Base-by-base conservation (phyloP, 2,329 filamentous ascomycete species). In the Phoma sp. region DNA sequence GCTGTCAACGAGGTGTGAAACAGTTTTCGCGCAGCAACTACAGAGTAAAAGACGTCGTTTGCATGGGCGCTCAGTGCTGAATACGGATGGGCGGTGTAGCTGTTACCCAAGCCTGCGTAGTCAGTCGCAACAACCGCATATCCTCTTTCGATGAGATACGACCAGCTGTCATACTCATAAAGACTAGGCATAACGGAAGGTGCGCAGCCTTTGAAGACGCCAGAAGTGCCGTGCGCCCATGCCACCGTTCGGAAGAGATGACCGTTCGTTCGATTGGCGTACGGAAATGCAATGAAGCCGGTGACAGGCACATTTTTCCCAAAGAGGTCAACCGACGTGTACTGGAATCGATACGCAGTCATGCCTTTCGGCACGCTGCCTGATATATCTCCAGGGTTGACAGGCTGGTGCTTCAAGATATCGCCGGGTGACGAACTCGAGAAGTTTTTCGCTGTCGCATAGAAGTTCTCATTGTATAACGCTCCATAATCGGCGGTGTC, bases 371-470 rank as follows among this genome's bases (percentile, higher is more conserved):
- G 40, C 1, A 47, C 37, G 30, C 29, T 47, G 7, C 46, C 46
- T n/a, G 28, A 17, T 1, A 40, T 14, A 2, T 26, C 33, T 5
- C 32, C 11, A 4, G 42, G 28, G 12, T 46, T 4, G 33, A 52
- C 29, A 5, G 34, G 26, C 29, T 40, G 10, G 10, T 26, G 29
- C 34, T 52, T 52, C 12, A 52, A 26, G 17, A 52, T n/a, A 12
- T 52, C 49, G 7, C 49, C 49, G 7, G 49, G 49, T 9, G 9
- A 12, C 26, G 49, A 52, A 10, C 7, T 14, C 2, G 49, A 46
- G 42, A 52, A 52, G 17, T 52, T 52, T 7, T 32, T 40, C 18
- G 49, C 49, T 11, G 49, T 52, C 17, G 39, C 33, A 15, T 52
- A 52, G n/a, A 52, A 52, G 14, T 7, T 21, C 14, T 42, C 21